Conservation (phyloP, 2,329 filamentous ascomycete species). For the Aureobasidium sp. region DNA sequence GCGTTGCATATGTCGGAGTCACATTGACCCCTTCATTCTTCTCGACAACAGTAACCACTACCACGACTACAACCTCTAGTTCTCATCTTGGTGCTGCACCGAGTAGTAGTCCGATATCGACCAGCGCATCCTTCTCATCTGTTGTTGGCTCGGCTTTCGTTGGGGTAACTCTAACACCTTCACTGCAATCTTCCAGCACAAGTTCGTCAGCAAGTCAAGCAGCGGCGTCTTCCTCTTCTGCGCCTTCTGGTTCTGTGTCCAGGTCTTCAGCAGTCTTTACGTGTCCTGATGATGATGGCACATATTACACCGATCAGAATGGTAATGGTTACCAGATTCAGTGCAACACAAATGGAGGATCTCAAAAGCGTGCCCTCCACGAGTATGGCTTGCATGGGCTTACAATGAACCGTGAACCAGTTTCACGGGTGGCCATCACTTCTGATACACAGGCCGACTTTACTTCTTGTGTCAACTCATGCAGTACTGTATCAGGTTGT, state of each 20-base stretch:
- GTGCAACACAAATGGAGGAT: neutral
- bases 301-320: neutral
- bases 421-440: neutral
- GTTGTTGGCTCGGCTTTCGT: neutral
- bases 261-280: neutral
- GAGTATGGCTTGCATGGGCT: neutral
- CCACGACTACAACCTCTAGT: neutral
- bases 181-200: neutral
- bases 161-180: neutral
- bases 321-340: neutral
- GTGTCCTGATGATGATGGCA: neutral
- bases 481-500: neutral
- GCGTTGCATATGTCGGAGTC: neutral
- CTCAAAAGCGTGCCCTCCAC: neutral
- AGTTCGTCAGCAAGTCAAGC: neutral
- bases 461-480: neutral
- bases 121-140: neutral
- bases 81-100: neutral
- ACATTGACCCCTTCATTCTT: neutral
- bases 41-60: neutral
- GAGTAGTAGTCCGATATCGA: neutral
- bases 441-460: neutral
- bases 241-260: neutral
- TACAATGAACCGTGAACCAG: neutral
- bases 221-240: neutral